These are phyloP conservation scores for Spergularia marina DNA, from an alignment of 148 eudicot species.

Conservation along the genomic window DNA sequence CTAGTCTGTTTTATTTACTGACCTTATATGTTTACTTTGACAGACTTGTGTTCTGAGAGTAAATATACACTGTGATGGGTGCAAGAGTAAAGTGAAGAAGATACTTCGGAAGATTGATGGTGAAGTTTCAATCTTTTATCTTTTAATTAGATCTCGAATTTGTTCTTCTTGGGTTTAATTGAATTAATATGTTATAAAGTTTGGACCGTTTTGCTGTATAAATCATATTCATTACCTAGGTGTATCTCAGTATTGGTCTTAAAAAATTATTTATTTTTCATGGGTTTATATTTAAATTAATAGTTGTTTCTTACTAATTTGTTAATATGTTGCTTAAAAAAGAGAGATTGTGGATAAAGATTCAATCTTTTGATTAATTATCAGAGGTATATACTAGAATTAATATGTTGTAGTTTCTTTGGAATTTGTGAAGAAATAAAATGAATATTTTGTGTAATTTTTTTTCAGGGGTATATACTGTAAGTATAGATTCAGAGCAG, in stretches of 20 bases:
- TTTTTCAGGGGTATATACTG: conserved; percentile 54
- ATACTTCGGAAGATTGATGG: conserved; percentile 74
- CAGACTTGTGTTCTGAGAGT: conserved; percentile 80
- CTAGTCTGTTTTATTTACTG: background rate
- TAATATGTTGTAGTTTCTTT: too few species aligned
- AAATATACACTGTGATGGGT: conserved; percentile 88
- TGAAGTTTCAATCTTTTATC: conserved; percentile 16
- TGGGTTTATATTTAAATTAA: too few species aligned
- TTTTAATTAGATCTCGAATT: conserved; percentile 1
- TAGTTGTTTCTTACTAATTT: background rate
- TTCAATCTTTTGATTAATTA: too few species aligned
- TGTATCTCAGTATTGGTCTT: too few species aligned
- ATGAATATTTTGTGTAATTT: background rate
- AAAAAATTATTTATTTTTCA: too few species aligned
- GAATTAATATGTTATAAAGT: too few species aligned
- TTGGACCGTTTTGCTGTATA: too few species aligned
- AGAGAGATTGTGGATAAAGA: too few species aligned
- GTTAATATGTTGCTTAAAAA: too few species aligned
- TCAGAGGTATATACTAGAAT: too few species aligned
- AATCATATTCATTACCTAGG: too few species aligned
- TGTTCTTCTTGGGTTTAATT: background rate
- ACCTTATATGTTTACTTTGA: background rate
- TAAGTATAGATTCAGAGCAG: conserved; percentile 56
- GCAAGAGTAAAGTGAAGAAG: conserved; percentile 73
- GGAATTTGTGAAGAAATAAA: too few species aligned